Conservation (phyloP, 768 basidiomycete genomes). For the Russula foetens region DNA sequence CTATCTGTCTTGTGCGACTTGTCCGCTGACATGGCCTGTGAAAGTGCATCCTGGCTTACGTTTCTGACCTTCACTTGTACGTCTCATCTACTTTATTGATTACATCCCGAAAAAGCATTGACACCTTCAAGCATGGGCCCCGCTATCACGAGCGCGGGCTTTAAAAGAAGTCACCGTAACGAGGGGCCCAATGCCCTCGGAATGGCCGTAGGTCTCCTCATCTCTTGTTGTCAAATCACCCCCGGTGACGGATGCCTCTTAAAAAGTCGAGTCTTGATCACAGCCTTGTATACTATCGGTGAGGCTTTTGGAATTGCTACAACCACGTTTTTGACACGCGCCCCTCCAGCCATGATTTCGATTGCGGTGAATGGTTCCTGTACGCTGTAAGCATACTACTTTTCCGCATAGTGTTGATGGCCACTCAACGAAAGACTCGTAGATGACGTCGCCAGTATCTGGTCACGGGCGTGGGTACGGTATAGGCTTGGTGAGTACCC, state of each 20-base stretch:
- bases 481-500: background rate
- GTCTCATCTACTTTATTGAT: background rate
- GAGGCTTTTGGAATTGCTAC: too few species aligned
- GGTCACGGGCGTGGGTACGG: conserved; percentile 1
- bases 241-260: too few species aligned
- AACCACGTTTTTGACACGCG: background rate
- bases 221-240: background rate
- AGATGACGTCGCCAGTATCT: background rate
- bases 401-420: too few species aligned
- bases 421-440: background rate
- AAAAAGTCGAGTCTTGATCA: too few species aligned
- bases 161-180: conserved; percentile 24
- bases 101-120: conserved; percentile 10
- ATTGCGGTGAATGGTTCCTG: conserved; percentile 68
- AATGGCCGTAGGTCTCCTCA: conserved; percentile 33
- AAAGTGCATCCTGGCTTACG: background rate
- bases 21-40: too few species aligned
- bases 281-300: too few species aligned
- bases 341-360: conserved; percentile 52
- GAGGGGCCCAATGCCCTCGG: conserved; percentile 51
- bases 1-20: too few species aligned
- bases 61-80: background rate
- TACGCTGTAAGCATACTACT: too few species aligned
- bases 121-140: background rate
- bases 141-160: too few species aligned